Base-by-base conservation (phyloP, 352 stramenopile species). In the Plasmopara viticola region DNA sequence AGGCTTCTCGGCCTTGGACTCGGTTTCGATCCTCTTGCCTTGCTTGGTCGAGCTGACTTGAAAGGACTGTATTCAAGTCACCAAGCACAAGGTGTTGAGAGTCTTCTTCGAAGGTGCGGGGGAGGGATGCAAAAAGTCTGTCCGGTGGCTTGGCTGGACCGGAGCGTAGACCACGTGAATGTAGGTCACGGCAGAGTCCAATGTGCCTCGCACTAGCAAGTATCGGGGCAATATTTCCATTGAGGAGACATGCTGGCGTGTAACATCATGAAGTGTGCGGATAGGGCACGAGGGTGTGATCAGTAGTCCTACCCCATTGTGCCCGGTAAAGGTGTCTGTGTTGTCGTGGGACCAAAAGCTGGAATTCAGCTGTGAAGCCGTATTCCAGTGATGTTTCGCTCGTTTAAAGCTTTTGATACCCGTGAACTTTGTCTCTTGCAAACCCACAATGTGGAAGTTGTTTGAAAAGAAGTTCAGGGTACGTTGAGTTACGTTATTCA, bases 321-420 rank as follows among this genome's bases (percentile, higher is more conserved):
- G 1, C 31, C 31, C 31, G 31, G 31, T 35, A 35, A 35, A 35
- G 6, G 31, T 35, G 31, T 8, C 10, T 12, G 10, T 46, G 9
- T 46, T 46, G 31, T 46, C 20, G 17, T 34, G 41, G 4, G 41
- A 46, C 18, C 18, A 46, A 33, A 46, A 46, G 12, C 41, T 46
- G 17, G 41, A 46, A 18, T 46, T 46, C 9, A 46, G 41, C 20
- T 33, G 41, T 6, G 37, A 41, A 41, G 37, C 37, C 37, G 17
- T 46, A 14, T n/a, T 46, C 20, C 41, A 46, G 9, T 34, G 20
- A n/a, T 46, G 41, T 46, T 46, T 30, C 6, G 41, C 41, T 33
- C 41, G 13, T 46, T 46, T 46, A 31, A 46, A 33, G 20, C 41
- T 46, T 33, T 46, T 46, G 2, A 34, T 34, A 31, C 41, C 20